Percentiles rank a stretch among this genome's conserved stretches.
Evolutionary conservation across 208 protist species (phyloP).

Genomic region (Strigomonas culicis): DNA sequence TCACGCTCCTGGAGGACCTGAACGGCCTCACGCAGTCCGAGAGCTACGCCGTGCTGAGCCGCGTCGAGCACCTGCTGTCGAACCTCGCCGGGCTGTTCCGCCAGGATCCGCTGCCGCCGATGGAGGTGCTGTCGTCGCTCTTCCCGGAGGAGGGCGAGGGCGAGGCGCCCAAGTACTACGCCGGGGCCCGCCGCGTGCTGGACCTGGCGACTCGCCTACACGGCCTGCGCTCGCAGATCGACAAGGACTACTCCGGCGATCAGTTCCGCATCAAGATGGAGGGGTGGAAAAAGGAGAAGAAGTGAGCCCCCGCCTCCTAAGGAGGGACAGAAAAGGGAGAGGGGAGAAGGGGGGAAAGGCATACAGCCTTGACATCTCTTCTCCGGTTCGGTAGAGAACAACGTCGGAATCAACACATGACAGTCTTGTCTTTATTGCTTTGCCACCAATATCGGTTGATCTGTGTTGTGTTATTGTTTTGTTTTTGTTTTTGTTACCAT

Average conservation of each 20-base stretch:
- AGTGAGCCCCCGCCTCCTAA: no score
- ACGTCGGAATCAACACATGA: no score
- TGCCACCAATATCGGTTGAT: no score
- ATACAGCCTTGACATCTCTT: no score
- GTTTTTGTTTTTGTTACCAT: no score
- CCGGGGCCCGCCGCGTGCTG: conserved; percentile 53
- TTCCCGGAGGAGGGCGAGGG: conserved; percentile 47
- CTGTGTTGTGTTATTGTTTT: no score
- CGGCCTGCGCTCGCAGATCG: conserved; percentile 72
- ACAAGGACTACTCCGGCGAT: conserved; percentile 49
- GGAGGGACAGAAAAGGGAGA: no score
- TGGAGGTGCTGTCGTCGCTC: conserved; percentile 57
- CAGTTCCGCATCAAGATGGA: conserved; percentile 17
- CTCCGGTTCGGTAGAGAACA: no score
- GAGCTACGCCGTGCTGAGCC: conserved; percentile 75
- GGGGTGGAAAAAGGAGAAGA: conserved; percentile 1
- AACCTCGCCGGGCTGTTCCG: conserved; percentile 72
- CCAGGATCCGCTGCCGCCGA: conserved; percentile 27
- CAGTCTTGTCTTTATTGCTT: no score
- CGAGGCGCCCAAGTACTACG: conserved; percentile 36
- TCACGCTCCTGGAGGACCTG: conserved; percentile 82
- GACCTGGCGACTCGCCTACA: conserved; percentile 58
- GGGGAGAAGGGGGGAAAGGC: no score
- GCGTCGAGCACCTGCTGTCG: conserved; percentile 63
- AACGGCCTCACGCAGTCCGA: conserved; percentile 89